Conservation (phyloP, 345 rosid species). For the Salix suchowensis region DNA sequence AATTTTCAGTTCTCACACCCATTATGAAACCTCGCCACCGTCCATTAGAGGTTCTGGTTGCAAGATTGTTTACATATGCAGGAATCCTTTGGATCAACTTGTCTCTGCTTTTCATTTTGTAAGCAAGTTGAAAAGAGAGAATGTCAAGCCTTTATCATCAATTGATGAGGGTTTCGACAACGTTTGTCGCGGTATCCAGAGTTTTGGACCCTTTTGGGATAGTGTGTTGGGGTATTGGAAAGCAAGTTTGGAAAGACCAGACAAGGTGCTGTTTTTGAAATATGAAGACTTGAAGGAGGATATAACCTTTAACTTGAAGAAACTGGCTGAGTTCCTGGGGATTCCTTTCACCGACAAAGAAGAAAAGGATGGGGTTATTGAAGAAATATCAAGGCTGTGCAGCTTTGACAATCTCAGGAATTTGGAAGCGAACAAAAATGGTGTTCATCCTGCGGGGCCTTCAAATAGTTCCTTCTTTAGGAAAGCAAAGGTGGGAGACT, state of each 20-base stretch:
- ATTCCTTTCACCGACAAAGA: constrained; percentile 9
- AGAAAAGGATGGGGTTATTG: constrained; percentile 2
- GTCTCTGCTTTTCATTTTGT: neutral
- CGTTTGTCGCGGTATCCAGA: neutral
- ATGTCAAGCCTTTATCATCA: neutral
- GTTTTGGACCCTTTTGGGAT: too few relatives aligned
- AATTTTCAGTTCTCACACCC: too few relatives aligned
- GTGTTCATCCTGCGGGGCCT: too few relatives aligned
- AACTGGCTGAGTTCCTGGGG: neutral
- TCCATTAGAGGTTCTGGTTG: constrained; percentile 10
- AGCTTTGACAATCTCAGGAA: neutral
- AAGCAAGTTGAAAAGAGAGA: constrained; percentile 12
- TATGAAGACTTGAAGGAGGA: constrained; percentile 40
- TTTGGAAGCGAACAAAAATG: neutral
- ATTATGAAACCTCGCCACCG: too few relatives aligned
- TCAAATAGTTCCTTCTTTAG: too few relatives aligned
- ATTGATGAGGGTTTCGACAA: constrained; percentile 32
- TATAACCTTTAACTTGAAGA: constrained; percentile 2
- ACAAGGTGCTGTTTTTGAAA: constrained; percentile 23
- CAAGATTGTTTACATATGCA: constrained; percentile 12
- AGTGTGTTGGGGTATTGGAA: too few relatives aligned
- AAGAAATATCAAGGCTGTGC: neutral
- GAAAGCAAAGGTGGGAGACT: too few relatives aligned
- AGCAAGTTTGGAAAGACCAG: too few relatives aligned
- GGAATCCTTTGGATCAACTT: constrained; percentile 23